Percentiles rank a stretch among this genome's conserved stretches.
Conservation (phyloP, 768 basidiomycete species). For the Rhizopogon vesiculosus region DNA sequence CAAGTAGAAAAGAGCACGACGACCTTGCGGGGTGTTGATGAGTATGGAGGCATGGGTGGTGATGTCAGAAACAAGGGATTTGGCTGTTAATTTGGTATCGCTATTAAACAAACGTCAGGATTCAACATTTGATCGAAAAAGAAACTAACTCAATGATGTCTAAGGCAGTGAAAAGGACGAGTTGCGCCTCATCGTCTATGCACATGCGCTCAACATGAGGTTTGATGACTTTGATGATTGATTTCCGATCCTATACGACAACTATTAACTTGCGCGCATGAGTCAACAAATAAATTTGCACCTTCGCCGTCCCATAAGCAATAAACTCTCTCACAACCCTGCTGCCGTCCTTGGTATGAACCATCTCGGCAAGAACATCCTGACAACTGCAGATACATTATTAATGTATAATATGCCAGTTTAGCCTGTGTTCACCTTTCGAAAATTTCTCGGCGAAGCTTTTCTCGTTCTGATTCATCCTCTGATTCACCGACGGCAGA, state of each 20-base stretch:
- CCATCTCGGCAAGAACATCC: constrained; percentile 86
- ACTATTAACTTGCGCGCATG: neutral
- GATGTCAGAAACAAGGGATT: constrained; percentile 73
- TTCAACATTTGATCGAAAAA: neutral
- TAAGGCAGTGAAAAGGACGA: constrained; percentile 84
- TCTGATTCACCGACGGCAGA: constrained; percentile 50
- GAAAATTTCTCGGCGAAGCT: constrained; percentile 72
- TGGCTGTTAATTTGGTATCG: constrained; percentile 86
- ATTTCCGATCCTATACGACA: constrained; percentile 72
- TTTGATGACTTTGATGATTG: constrained; percentile 83
- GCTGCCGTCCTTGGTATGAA: constrained; percentile 91
- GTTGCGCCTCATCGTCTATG: constrained; percentile 83
- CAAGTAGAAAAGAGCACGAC: constrained; percentile 79
- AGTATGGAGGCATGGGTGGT: constrained; percentile 53
- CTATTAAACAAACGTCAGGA: constrained; percentile 32
- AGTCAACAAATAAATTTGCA: constrained; percentile 15
- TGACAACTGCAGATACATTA: constrained; percentile 50
- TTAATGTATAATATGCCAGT: constrained; percentile 2
- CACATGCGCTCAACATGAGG: constrained; percentile 89
- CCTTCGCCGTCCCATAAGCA: constrained; percentile 80
- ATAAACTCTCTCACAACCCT: constrained; percentile 83
- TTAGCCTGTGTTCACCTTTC: constrained; percentile 50
- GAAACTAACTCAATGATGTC: constrained; percentile 80
- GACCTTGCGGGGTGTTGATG: constrained; percentile 63
- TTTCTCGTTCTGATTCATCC: constrained; percentile 67